Evolutionary conservation across 2,329 filamentous ascomycete species (phyloP).

Genomic region (Stylonectria norvegica): DNA sequence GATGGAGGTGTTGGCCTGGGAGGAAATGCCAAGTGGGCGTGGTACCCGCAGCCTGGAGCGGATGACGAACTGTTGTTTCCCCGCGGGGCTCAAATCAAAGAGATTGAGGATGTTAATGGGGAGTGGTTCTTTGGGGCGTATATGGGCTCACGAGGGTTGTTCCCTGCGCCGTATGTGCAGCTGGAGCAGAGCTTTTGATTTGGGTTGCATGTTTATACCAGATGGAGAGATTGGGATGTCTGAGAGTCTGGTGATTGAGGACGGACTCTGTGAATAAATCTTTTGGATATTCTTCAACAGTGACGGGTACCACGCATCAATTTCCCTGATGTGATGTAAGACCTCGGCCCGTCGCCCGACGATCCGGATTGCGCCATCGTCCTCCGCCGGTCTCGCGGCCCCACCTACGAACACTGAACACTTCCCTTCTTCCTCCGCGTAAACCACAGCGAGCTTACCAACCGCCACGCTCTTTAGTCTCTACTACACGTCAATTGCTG

Average conservation of each 20-base stretch:
- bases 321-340: conserved; percentile 1
- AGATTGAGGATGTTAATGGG: conserved; percentile 82
- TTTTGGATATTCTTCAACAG: neutral
- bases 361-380: conserved; percentile 27
- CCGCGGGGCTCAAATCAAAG: conserved; percentile 73
- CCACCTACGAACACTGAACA: conserved; percentile 16
- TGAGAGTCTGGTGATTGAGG: neutral
- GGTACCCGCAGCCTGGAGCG: conserved; percentile 64
- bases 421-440: neutral
- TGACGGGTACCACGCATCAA: too few relatives aligned
- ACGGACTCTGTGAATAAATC: neutral
- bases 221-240: neutral
- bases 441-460: conserved; percentile 8
- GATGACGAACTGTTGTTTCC: conserved; percentile 82
- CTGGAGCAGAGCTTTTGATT: conserved; percentile 33
- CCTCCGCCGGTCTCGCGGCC: conserved; percentile 26
- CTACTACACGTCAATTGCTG: conserved; percentile 15
- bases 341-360: conserved; percentile 21
- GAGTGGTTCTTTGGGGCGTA: conserved; percentile 90
- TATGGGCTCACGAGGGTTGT: conserved; percentile 74
- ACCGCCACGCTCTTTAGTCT: conserved; percentile 7
- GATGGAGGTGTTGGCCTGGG: conserved; percentile 68
- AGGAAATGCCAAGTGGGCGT: conserved; percentile 69
- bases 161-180: conserved; percentile 74
- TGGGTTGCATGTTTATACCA: conserved; percentile 4